Evolutionary conservation across 306 rosid species (phyloP).

Genomic region (Hylodesmum podocarpum): DNA sequence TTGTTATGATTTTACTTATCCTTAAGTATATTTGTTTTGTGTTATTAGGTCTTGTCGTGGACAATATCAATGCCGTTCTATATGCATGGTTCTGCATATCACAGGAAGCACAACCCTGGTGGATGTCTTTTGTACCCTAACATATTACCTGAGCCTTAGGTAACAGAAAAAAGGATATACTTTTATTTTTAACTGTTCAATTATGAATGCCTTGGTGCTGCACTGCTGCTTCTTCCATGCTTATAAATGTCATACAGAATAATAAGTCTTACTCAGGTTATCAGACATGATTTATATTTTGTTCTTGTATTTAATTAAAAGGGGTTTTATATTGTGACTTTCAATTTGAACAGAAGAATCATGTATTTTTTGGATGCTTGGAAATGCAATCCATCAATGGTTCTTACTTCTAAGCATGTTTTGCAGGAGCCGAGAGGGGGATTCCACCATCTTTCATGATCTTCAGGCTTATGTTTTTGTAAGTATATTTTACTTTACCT

Average conservation of each 20-base stretch:
- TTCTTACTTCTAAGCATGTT: conserved; percentile 22
- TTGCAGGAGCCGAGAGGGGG: not conserved
- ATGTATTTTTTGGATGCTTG: not conserved
- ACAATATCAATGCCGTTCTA: not conserved
- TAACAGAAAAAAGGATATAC: not conserved
- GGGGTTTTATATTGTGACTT: not conserved
- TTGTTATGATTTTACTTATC: conserved; percentile 16
- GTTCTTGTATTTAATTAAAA: not conserved
- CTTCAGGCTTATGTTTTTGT: not conserved
- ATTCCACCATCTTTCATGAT: not conserved
- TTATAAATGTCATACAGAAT: not conserved
- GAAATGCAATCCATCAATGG: conserved; percentile 20
- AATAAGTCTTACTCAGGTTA: not conserved
- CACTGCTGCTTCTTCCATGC: not conserved
- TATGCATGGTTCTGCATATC: conserved; percentile 1
- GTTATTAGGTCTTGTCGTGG: not conserved
- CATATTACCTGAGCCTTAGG: conserved; percentile 18
- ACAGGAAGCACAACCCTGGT: not conserved
- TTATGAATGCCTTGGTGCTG: not conserved
- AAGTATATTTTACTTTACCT: conserved; percentile 9
- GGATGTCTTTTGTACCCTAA: conserved; percentile 2
- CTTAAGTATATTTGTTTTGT: not conserved
- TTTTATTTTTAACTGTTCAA: not conserved
- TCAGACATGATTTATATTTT: not conserved
- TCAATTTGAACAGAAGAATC: conserved; percentile 3